phyloP scores from a whole-genome alignment of 495 filamentous ascomycete genomes.

The Pseudomonodictys pantanalensis region DNA sequence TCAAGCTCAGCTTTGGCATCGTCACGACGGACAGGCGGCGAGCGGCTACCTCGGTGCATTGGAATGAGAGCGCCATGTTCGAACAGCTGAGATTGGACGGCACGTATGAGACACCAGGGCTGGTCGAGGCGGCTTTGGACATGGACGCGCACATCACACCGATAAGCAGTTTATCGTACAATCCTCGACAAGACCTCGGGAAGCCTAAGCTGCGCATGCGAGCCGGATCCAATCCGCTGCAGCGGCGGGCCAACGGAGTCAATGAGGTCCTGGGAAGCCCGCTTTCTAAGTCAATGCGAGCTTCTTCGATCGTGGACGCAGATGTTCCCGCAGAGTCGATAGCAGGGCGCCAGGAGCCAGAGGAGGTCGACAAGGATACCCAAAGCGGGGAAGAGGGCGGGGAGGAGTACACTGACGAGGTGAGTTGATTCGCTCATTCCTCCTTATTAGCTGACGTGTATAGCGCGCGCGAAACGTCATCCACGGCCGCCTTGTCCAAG shows the following conservation, averaged over 20 bases:
- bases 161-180: slow-evolving; percentile 10
- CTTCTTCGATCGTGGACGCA: slow-evolving; percentile 15
- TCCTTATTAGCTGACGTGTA: slow-evolving; percentile 2
- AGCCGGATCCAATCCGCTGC: slow-evolving; percentile 17
- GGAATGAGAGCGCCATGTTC: slow-evolving; percentile 62
- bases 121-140: slow-evolving; percentile 25
- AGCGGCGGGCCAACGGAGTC: slow-evolving; percentile 16
- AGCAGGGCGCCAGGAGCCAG: not conserved
- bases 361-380: not conserved
- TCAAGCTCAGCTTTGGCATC: slow-evolving; percentile 96
- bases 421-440: slow-evolving; percentile 4
- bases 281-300: slow-evolving; percentile 26
- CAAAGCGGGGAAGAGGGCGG: slow-evolving; percentile 41
- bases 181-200: slow-evolving; percentile 1
- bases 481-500: slow-evolving; percentile 87
- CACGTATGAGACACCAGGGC: slow-evolving; percentile 27
- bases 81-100: slow-evolving; percentile 41
- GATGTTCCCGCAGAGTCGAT: slow-evolving; percentile 7
- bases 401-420: slow-evolving; percentile 77
- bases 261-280: slow-evolving; percentile 23
- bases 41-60: slow-evolving; percentile 45
- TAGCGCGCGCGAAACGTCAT: slow-evolving; percentile 81
- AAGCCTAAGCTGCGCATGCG: slow-evolving; percentile 23
- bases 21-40: slow-evolving; percentile 90
- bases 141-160: slow-evolving; percentile 23